Base-by-base conservation (phyloP, 257 asterid species). In the Eustoma russellianum region DNA sequence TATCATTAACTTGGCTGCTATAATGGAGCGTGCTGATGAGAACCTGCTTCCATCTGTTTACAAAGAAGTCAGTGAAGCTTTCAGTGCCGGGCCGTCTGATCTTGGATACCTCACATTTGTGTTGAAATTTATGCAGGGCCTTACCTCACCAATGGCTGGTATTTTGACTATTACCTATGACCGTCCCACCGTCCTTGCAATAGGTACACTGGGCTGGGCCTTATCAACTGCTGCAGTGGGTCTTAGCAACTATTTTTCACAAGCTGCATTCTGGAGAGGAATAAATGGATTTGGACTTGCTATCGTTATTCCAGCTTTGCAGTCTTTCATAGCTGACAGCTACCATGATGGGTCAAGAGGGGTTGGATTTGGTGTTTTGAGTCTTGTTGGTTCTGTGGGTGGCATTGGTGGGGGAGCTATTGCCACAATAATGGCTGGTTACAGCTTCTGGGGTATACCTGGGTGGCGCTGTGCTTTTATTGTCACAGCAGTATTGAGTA, bases 1-100 rank as follows among this genome's bases (percentile, higher is more conserved):
- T 53, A 78, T 91, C 68, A 91, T 91, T 76, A 91, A 91, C 77
- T 66, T 91, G 96, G 98, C 98, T 50, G 80, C 98, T 33, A 87
- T 91, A 57, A 91, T 91, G 98, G 98, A 91, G 79, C 94, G 98
- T 0, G 96, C 98, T n/a, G 98, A 87, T 38, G 98, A 91, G 74
- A 91, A 87, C 76, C 95, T 91, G 72, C 96, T 91, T 73, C 96
- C 98, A 16, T 80, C 98, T 46, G 98, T 91, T 47, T 91, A 91
- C 74, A 91, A 91, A 72, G 98, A 91, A 87, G 96, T 91, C 76
- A 91, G 98, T 60, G 96, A 84, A 76, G 84, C 95, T 6, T 87
- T 91, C 70, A 44, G 77, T 18, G 98, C 93, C 1, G 96, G 96
- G 52, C 98, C 98, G 18, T 82, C 98, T 9, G 98, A 91, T 63